Conservation (phyloP, 2,329 filamentous ascomycete species). For the Xylariaceae sp. region DNA sequence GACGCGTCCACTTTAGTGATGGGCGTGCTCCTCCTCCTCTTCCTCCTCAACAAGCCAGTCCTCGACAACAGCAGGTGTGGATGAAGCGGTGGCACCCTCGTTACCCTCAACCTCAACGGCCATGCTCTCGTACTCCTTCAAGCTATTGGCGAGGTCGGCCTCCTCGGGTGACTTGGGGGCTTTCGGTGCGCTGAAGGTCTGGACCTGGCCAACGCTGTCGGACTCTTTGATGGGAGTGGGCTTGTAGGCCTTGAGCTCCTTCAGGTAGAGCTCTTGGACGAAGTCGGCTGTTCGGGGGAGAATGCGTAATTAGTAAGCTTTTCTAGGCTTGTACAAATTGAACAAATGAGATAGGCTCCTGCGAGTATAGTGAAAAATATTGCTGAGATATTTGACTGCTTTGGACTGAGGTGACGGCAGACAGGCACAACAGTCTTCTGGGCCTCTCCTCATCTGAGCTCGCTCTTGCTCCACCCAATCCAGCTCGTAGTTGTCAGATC, state of each 20-base stretch:
- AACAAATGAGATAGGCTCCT: too few relatives aligned
- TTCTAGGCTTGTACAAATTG: neutral
- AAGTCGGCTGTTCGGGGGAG: conserved; percentile 69
- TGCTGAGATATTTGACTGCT: too few relatives aligned
- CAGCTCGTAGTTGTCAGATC: too few relatives aligned
- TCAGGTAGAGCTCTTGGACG: conserved; percentile 96
- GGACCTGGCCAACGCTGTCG: conserved; percentile 86
- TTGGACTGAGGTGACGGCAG: too few relatives aligned
- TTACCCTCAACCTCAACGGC: conserved; percentile 92
- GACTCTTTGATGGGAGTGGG: conserved; percentile 73
- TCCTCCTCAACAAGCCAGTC: conserved; percentile 84
- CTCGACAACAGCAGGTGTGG: conserved; percentile 54
- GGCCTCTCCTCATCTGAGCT: too few relatives aligned
- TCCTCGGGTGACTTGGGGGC: conserved; percentile 88
- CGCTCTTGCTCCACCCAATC: too few relatives aligned
- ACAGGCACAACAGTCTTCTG: too few relatives aligned
- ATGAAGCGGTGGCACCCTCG: conserved; percentile 57
- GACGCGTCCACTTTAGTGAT: conserved; percentile 42
- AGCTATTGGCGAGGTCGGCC: conserved; percentile 81
- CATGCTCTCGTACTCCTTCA: conserved; percentile 93
- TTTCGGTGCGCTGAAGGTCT: conserved; percentile 77
- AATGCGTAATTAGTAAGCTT: conserved; percentile 7
- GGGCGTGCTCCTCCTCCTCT: conserved; percentile 47
- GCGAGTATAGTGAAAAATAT: too few relatives aligned
- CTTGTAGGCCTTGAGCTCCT: conserved; percentile 96